A percentile compares a stretch with the other conserved stretches of the same genome.
phyloP scores from a whole-genome alignment of 768 basidiomycete species.

The Trametes villosa region DNA sequence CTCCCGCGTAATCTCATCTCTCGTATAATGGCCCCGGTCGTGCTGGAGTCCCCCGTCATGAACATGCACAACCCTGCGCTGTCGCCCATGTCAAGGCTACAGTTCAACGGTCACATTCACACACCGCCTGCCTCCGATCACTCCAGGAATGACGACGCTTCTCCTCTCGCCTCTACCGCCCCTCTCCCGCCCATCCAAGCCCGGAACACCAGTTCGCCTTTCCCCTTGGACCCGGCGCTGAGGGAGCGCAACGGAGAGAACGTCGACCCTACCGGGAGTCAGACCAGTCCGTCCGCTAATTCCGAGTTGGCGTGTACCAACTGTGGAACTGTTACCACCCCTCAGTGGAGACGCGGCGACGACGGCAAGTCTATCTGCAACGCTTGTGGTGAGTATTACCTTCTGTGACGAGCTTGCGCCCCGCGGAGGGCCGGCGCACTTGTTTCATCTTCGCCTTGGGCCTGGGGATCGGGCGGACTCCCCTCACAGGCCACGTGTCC shows the following conservation, averaged over 20 bases:
- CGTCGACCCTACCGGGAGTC: constrained; percentile 28
- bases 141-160: constrained; percentile 31
- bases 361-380: constrained; percentile 88
- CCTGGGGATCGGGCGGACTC: constrained; percentile 4
- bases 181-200: constrained; percentile 37
- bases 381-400: constrained; percentile 76
- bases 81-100: constrained; percentile 49
- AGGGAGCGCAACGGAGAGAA: constrained; percentile 30
- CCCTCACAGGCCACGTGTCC: constrained; percentile 45
- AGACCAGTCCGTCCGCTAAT: constrained; percentile 19
- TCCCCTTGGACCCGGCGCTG: constrained; percentile 31
- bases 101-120: constrained; percentile 43
- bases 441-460: constrained; percentile 25
- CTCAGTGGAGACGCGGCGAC: constrained; percentile 82
- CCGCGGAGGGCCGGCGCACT: constrained; percentile 31
- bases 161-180: constrained; percentile 26
- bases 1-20: constrained; percentile 18
- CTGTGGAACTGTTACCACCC: constrained; percentile 78
- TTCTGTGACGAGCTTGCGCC: constrained; percentile 31
- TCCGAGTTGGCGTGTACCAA: constrained; percentile 55
- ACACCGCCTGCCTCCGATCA: constrained; percentile 35
- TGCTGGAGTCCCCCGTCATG: constrained; percentile 57
- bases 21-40: constrained; percentile 55
- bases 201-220: constrained; percentile 38
- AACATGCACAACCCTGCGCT: constrained; percentile 52